phyloP scores from a whole-genome alignment of 2,329 filamentous ascomycete species.

The Coleophoma cylindrospora region DNA sequence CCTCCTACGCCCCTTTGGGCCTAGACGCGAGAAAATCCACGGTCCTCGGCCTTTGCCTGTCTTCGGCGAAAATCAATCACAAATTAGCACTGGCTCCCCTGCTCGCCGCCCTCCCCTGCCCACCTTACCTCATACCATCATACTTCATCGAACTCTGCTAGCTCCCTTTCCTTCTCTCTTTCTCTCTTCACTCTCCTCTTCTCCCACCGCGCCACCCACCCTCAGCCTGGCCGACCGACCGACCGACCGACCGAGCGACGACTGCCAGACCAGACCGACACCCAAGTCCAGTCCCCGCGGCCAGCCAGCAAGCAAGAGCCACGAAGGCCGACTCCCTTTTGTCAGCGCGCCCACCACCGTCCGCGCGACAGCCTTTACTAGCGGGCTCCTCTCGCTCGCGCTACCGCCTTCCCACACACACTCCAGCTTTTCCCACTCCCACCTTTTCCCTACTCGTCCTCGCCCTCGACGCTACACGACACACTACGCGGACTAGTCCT shows the following conservation, averaged over 20 bases:
- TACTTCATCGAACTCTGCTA: not conserved
- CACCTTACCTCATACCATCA: not conserved
- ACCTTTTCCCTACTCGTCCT: too few species aligned
- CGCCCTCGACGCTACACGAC: too few species aligned
- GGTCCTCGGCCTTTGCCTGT: conserved; percentile 1
- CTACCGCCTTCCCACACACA: not conserved
- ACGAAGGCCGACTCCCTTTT: not conserved
- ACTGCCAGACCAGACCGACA: not conserved
- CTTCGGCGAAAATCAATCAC: conserved; percentile 1
- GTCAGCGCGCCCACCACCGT: not conserved
- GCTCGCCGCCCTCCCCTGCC: not conserved
- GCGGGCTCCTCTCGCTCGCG: not conserved
- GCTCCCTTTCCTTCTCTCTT: not conserved
- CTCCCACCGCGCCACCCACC: not conserved
- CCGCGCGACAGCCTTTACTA: not conserved
- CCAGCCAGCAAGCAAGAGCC: not conserved
- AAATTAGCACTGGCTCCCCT: not conserved
- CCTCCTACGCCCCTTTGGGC: not conserved
- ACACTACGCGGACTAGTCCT: too few species aligned
- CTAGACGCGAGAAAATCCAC: not conserved
- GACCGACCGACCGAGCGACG: not conserved
- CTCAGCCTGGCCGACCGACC: not conserved
- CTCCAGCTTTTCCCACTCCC: not conserved
- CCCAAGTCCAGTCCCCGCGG: too few species aligned
- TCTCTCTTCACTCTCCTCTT: not conserved